Evolutionary conservation across 192 early-diverging fungal genomes (phyloP).

Genomic region (Coemansia sp.): DNA sequence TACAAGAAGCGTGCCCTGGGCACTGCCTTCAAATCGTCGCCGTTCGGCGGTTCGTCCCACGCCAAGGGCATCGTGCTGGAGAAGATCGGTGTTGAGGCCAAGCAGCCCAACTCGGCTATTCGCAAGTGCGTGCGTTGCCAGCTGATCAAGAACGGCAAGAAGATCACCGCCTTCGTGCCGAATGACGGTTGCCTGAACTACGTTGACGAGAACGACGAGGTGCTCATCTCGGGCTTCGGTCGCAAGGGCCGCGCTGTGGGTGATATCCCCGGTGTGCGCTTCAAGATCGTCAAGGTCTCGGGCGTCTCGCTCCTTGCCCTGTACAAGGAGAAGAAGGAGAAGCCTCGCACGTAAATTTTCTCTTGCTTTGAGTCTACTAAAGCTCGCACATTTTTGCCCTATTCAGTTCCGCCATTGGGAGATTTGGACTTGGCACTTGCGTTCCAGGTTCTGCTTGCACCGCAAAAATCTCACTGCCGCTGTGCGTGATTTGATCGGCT

Average conservation of each 20-base stretch:
- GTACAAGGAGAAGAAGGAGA: constrained; percentile 99
- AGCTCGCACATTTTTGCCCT: not conserved
- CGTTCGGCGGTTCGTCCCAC: constrained; percentile 99
- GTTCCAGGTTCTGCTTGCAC: not conserved
- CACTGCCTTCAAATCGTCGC: constrained; percentile 96
- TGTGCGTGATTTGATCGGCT: constrained; percentile 10
- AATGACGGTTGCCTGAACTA: constrained; percentile 99
- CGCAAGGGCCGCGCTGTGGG: constrained; percentile 98
- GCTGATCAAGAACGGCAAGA: constrained; percentile 99
- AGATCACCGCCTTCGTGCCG: constrained; percentile 99
- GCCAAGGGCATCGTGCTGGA: constrained; percentile 99
- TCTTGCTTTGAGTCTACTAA: not conserved
- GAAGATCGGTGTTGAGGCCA: constrained; percentile 99
- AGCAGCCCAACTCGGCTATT: constrained; percentile 99
- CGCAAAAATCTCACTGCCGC: too few relatives aligned
- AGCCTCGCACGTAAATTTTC: constrained; percentile 82
- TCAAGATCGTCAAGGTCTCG: constrained; percentile 99
- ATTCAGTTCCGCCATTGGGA: not conserved
- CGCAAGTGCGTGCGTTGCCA: constrained; percentile 99
- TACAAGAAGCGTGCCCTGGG: constrained; percentile 99
- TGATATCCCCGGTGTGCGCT: constrained; percentile 99
- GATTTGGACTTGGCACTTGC: not conserved
- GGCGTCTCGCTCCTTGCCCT: constrained; percentile 98
- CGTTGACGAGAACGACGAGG: constrained; percentile 99
- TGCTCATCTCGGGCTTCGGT: constrained; percentile 99